Percentiles rank a stretch among this genome's conserved stretches.
Conservation (phyloP, 2,329 filamentous ascomycete genomes). For the Domatiomyces globalis region DNA sequence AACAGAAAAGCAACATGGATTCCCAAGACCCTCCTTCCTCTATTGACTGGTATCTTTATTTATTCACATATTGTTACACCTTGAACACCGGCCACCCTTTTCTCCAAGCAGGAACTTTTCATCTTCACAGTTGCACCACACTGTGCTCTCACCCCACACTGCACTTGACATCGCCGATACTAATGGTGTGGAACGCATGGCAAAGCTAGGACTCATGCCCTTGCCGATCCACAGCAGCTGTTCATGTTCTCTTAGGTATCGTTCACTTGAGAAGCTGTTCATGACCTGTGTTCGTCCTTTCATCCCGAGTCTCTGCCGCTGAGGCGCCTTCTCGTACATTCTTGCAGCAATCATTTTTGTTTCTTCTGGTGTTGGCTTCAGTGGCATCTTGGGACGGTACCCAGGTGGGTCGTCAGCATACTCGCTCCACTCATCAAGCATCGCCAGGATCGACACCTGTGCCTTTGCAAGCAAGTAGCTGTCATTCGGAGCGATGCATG, state of each 20-base stretch:
- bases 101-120: neutral
- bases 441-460: slow-evolving; percentile 47
- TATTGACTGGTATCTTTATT: too few relatives aligned
- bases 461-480: slow-evolving; percentile 45
- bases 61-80: neutral
- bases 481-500: slow-evolving; percentile 52
- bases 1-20: too few relatives aligned
- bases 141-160: neutral
- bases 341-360: slow-evolving; percentile 40
- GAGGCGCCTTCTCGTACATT: slow-evolving; percentile 47
- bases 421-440: slow-evolving; percentile 47
- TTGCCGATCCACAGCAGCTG: slow-evolving; percentile 43
- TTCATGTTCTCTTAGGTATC: slow-evolving; percentile 48
- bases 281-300: slow-evolving; percentile 44
- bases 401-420: slow-evolving; percentile 40
- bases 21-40: too few relatives aligned
- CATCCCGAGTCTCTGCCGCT: slow-evolving; percentile 45
- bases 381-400: slow-evolving; percentile 31
- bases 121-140: neutral
- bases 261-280: slow-evolving; percentile 44
- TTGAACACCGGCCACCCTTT: neutral
- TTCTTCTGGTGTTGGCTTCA: slow-evolving; percentile 36
- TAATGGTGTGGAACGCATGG: neutral
- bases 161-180: neutral
- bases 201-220: neutral